Evolutionary conservation across 73 alveolate genomes (phyloP).

Genomic region (Loxodes magnus): DNA sequence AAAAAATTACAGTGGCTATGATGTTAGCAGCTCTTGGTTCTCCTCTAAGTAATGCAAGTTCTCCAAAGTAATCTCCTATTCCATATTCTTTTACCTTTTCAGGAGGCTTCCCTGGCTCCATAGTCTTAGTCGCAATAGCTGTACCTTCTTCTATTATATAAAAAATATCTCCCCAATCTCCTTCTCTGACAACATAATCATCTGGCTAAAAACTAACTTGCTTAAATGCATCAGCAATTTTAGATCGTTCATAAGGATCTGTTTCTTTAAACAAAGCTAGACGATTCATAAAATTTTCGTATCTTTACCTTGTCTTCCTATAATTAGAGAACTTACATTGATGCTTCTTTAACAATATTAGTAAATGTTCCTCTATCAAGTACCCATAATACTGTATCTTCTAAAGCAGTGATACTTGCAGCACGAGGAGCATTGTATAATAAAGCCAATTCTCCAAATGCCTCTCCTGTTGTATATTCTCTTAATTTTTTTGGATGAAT

Average conservation of each 20-base stretch:
- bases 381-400: slow-evolving; percentile 56
- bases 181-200: slow-evolving; percentile 61
- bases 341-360: slow-evolving; percentile 80
- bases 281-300: slow-evolving; percentile 62
- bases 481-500: slow-evolving; percentile 47
- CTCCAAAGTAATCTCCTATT: slow-evolving; percentile 62
- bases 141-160: slow-evolving; percentile 90
- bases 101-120: slow-evolving; percentile 12
- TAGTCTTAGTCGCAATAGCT: slow-evolving; percentile 70
- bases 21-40: slow-evolving; percentile 62
- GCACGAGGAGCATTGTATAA: slow-evolving; percentile 66
- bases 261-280: slow-evolving; percentile 55
- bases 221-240: slow-evolving; percentile 93
- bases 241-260: slow-evolving; percentile 93
- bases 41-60: slow-evolving; percentile 38
- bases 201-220: slow-evolving; percentile 44
- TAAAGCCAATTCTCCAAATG: slow-evolving; percentile 74
- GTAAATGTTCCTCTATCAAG: slow-evolving; percentile 92
- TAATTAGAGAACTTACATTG: too few species aligned
- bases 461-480: slow-evolving; percentile 51
- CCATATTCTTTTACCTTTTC: slow-evolving; percentile 21
- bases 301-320: slow-evolving; percentile 86
- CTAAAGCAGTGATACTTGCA: slow-evolving; percentile 44
- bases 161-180: slow-evolving; percentile 93
- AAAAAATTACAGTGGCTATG: slow-evolving; percentile 33